Conservation (phyloP, 352 stramenopile species). For the Phytophthora vignae region DNA sequence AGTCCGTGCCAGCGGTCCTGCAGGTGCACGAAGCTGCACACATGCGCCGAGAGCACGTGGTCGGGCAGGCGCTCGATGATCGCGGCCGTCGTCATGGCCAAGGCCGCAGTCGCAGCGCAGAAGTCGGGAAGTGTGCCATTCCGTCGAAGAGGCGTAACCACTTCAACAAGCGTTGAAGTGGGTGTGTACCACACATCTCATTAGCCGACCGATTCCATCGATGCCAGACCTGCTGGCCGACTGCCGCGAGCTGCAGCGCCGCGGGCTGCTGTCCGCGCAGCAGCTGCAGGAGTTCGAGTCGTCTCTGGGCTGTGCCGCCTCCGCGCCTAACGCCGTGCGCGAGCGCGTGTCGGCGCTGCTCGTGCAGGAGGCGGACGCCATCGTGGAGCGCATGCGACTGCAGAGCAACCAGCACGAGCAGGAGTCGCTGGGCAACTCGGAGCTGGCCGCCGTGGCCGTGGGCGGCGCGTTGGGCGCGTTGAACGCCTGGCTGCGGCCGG, state of each 20-base stretch:
- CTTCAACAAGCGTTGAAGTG: conserved; percentile 9
- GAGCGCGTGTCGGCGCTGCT: conserved; percentile 39
- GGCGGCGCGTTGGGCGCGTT: conserved; percentile 71
- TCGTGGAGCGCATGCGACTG: conserved; percentile 57
- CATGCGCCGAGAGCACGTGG: conserved; percentile 47
- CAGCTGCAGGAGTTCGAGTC: conserved; percentile 45
- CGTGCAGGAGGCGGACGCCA: conserved; percentile 53
- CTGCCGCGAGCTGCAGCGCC: conserved; percentile 47
- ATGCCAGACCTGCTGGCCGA: conserved; percentile 38
- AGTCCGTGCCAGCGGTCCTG: conserved; percentile 66
- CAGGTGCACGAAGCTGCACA: conserved; percentile 68
- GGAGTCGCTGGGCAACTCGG: conserved; percentile 53
- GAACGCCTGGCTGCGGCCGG: conserved; percentile 70
- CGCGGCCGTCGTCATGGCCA: neutral
- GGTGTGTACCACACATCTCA: neutral
- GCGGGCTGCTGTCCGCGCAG: conserved; percentile 40
- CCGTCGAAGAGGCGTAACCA: conserved; percentile 23
- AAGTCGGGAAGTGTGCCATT: no score
- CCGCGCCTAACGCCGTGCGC: conserved; percentile 6
- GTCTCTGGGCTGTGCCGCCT: conserved; percentile 9
- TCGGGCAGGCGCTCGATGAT: conserved; percentile 50
- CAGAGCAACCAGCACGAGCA: conserved; percentile 64
- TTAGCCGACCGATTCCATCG: neutral
- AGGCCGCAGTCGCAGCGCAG: neutral
- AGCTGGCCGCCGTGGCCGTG: conserved; percentile 68